Percentiles rank a stretch among this genome's conserved stretches.
These are phyloP conservation scores for Ceratobasidium sp. DNA, from an alignment of 1,284 basidiomycete species.

Conservation along the genomic window DNA sequence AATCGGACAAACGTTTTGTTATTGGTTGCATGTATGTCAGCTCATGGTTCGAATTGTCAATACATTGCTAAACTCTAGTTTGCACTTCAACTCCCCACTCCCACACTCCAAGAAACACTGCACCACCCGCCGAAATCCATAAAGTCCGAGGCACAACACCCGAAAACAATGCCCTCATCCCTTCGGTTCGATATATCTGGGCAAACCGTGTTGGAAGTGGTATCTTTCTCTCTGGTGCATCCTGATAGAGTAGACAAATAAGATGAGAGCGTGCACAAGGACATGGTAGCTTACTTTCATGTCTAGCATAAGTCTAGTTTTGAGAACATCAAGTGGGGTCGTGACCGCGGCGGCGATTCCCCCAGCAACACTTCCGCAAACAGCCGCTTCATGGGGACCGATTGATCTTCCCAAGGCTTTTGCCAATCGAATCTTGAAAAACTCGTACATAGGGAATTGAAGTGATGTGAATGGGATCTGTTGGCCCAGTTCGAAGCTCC, in stretches of 20 bases:
- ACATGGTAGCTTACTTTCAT: conserved; percentile 69
- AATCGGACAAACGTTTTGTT: not conserved
- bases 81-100: conserved; percentile 71
- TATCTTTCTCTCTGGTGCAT: conserved; percentile 65
- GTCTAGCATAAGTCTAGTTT: conserved; percentile 98
- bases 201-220: conserved; percentile 70
- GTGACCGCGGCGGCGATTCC: conserved; percentile 91
- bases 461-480: conserved; percentile 98
- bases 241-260: conserved; percentile 58
- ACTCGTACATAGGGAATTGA: conserved; percentile 97
- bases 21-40: not conserved
- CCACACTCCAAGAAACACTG: conserved; percentile 96
- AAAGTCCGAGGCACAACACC: conserved; percentile 93
- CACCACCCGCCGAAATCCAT: conserved; percentile 97
- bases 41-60: not conserved
- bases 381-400: conserved; percentile 86
- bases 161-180: conserved; percentile 81
- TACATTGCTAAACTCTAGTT: not conserved
- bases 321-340: conserved; percentile 97
- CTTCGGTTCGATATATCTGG: conserved; percentile 82
- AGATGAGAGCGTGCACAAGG: not conserved
- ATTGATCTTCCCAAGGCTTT: conserved; percentile 67
- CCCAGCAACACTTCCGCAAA: conserved; percentile 93
- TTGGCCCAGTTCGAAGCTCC: not conserved
- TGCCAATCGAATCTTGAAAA: conserved; percentile 79